Conservation (phyloP, 768 basidiomycete species). For the Saitozyma podzolica region DNA sequence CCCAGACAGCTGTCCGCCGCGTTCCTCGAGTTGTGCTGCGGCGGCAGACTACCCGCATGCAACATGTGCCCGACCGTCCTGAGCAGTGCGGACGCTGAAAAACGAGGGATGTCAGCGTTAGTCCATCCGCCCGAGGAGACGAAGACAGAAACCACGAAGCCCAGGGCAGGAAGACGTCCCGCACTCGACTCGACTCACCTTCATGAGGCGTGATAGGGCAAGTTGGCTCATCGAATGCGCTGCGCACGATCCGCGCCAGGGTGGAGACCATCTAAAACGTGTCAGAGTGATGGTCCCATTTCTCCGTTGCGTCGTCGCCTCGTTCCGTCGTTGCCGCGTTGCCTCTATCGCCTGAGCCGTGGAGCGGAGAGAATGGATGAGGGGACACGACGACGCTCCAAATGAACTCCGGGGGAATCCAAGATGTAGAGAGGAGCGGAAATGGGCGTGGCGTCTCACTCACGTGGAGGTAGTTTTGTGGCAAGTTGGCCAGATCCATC, state of each 20-base stretch:
- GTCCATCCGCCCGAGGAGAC: neutral
- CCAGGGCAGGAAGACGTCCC: neutral
- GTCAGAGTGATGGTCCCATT: too few species aligned
- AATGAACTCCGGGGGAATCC: neutral
- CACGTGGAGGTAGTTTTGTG: conserved; percentile 21
- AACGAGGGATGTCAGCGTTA: neutral
- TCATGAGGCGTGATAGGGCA: neutral
- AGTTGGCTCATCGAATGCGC: neutral
- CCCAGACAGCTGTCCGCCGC: neutral
- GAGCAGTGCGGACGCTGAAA: neutral
- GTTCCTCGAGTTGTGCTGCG: neutral
- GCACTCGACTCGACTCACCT: conserved; percentile 7
- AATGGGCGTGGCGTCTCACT: neutral
- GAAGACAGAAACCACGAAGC: too few species aligned
- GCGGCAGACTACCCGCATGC: neutral
- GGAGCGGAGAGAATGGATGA: too few species aligned
- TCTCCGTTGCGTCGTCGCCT: too few species aligned
- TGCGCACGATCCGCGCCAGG: neutral
- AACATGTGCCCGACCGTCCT: neutral
- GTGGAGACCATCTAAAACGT: neutral
- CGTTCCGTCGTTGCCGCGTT: too few species aligned
- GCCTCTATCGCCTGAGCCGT: too few species aligned
- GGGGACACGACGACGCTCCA: too few species aligned
- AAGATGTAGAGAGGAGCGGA: neutral
- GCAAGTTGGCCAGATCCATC: conserved; percentile 18